Base-by-base conservation (phyloP, 805 yeast species). In the Cyberlindnera mycetangii region DNA sequence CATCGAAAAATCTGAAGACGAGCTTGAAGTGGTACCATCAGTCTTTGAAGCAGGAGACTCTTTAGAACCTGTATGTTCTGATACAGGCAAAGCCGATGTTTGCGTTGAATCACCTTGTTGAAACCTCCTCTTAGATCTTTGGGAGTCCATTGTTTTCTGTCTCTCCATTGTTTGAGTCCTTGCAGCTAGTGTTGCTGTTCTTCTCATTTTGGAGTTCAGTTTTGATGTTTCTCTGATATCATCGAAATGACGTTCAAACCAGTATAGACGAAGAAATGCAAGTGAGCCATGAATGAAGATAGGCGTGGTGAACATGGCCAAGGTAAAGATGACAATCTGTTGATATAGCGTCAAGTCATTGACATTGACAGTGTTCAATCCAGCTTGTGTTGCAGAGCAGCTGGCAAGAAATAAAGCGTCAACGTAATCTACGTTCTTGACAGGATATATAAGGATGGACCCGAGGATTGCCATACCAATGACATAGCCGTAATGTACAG, bases 331-430 rank as follows among this genome's bases (percentile, higher is more conserved):
- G 9, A 76, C 70, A 14, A 89, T 75, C 60, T 92, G 98, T 64
- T 93, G 99, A 66, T 83, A 92, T 36, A 85, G 61, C 0, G 72
- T 65, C 45, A 90, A 52, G 0, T 69, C 64, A 60, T 88, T 88
- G 31, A 83, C 51, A 54, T 89, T 79, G 19, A 87, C 70, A 0
- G 97, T 84, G 60, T 89, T 89, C 44, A 93, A 67, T 1, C 99
- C 99, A 0, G 97, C 95, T 60, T 92, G 97, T 2, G 98, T 89
- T 1, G 83, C 67, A 0, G 93, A 80, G 10, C 95, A 92, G 10
- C 82, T 69, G 0, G 89, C 75, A 44, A 87, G 68, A 62, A 92
- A 87, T 27, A 93, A 66, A 2, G 85, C 79, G 67, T 93, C 98
- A 36, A 87, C 83, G 61, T 92, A 93, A 8, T 58, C 42, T 18